Evolutionary conservation across 371 early-diverging fungal species (phyloP).

Genomic region (Lichtheimia corymbifera): DNA sequence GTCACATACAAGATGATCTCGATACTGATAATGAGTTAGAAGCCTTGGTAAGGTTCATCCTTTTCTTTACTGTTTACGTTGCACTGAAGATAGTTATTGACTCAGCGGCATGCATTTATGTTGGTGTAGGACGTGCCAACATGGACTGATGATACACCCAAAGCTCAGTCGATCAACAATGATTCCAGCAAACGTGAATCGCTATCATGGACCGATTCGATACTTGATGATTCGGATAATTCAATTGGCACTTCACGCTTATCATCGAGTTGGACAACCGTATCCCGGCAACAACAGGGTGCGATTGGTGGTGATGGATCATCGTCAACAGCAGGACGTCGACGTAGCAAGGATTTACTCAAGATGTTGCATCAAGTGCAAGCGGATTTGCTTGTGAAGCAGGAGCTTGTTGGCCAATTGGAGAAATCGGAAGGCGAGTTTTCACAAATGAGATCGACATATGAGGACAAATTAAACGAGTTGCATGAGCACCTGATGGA

Average conservation of each 20-base stretch:
- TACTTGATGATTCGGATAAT: conserved; percentile 47
- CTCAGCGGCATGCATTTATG: not conserved
- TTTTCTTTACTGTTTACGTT: not conserved
- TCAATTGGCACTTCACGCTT: conserved; percentile 33
- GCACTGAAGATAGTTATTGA: not conserved
- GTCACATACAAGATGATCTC: conserved; percentile 1
- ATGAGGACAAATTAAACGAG: conserved; percentile 63
- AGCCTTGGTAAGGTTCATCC: conserved; percentile 34
- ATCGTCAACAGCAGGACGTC: conserved; percentile 9
- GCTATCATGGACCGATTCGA: conserved; percentile 39
- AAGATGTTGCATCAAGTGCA: conserved; percentile 68
- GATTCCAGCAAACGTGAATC: conserved; percentile 35
- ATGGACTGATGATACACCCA: conserved; percentile 39
- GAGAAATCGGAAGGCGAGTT: conserved; percentile 60
- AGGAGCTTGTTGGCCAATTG: conserved; percentile 55
- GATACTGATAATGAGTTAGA: conserved; percentile 37
- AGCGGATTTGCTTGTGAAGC: conserved; percentile 63
- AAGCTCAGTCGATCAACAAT: conserved; percentile 15
- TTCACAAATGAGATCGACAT: conserved; percentile 56
- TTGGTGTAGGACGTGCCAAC: conserved; percentile 39
- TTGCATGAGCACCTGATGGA: conserved; percentile 59
- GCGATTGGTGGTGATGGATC: conserved; percentile 7
- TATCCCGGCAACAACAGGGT: not conserved
- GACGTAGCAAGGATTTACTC: conserved; percentile 31
- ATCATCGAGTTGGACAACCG: conserved; percentile 15